A percentile compares a stretch with the other conserved stretches of the same genome.
Evolutionary conservation across 768 basidiomycete species (phyloP).

Genomic region (Mycena chlorophos): DNA sequence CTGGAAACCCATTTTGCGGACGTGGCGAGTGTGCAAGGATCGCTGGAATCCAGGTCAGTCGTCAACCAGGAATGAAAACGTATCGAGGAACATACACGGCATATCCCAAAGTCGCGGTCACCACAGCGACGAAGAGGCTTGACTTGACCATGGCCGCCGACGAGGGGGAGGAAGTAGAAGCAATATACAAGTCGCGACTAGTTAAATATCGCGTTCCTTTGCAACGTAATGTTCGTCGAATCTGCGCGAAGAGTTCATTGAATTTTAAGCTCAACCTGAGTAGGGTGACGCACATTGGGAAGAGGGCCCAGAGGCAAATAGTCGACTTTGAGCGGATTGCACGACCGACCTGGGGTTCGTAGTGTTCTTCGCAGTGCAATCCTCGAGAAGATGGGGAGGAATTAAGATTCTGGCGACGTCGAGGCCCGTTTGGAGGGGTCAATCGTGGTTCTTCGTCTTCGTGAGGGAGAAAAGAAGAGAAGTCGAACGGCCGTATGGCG

Average conservation of each 20-base stretch:
- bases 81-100: not conserved
- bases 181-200: not conserved
- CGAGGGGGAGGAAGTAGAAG: conserved; percentile 1
- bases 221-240: conserved; percentile 3
- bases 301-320: no score
- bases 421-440: not conserved
- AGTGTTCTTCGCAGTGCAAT: not conserved
- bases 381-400: not conserved
- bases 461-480: not conserved
- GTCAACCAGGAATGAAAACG: not conserved
- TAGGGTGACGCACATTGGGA: not conserved
- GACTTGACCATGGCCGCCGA: not conserved
- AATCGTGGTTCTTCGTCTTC: not conserved
- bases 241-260: not conserved
- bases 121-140: not conserved
- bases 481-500: not conserved
- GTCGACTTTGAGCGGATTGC: not conserved
- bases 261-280: not conserved
- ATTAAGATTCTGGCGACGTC: not conserved
- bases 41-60: not conserved
- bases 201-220: not conserved
- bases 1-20: conserved; percentile 18
- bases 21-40: conserved; percentile 17
- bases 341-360: not conserved
- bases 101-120: not conserved